Percentiles rank a stretch among this genome's conserved stretches.
phyloP scores from a whole-genome alignment of 768 basidiomycete species.

The Asterophora lycoperdoides region DNA sequence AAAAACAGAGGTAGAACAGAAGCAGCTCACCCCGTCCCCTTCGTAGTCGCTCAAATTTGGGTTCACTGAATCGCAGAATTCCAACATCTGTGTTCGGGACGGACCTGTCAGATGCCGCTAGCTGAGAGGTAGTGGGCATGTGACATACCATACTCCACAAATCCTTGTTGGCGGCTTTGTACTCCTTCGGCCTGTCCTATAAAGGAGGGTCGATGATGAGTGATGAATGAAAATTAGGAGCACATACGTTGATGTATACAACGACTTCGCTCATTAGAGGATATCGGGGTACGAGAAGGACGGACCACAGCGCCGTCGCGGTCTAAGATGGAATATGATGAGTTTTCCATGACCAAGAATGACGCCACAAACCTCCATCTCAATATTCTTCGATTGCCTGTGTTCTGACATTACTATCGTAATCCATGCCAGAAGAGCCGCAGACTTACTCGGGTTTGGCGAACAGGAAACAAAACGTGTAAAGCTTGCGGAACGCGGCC shows the following conservation, averaged over 20 bases:
- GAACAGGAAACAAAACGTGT: conserved; percentile 65
- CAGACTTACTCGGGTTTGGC: conserved; percentile 68
- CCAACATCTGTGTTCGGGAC: conserved; percentile 63
- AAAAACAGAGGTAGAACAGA: not conserved
- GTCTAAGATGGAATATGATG: conserved; percentile 37
- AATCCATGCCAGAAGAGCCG: not conserved
- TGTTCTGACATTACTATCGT: not conserved
- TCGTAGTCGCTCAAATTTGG: conserved; percentile 65
- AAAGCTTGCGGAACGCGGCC: conserved; percentile 59
- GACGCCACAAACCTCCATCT: conserved; percentile 62
- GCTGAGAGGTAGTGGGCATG: not conserved
- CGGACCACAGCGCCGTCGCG: conserved; percentile 71
- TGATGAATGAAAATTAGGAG: not conserved
- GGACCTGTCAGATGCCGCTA: not conserved
- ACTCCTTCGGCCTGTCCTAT: conserved; percentile 46
- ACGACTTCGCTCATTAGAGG: conserved; percentile 62
- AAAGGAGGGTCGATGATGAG: conserved; percentile 19
- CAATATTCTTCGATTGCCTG: conserved; percentile 71
- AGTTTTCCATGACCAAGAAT: not conserved
- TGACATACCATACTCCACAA: conserved; percentile 75
- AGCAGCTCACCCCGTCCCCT: conserved; percentile 60
- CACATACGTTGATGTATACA: conserved; percentile 58
- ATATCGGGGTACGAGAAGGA: conserved; percentile 63
- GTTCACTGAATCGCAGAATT: conserved; percentile 65
- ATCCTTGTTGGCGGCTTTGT: conserved; percentile 81